Percentiles rank a stretch among this genome's conserved stretches.
phyloP scores from a whole-genome alignment of 73 alveolate species.

The Blepharisma japonicum region DNA sequence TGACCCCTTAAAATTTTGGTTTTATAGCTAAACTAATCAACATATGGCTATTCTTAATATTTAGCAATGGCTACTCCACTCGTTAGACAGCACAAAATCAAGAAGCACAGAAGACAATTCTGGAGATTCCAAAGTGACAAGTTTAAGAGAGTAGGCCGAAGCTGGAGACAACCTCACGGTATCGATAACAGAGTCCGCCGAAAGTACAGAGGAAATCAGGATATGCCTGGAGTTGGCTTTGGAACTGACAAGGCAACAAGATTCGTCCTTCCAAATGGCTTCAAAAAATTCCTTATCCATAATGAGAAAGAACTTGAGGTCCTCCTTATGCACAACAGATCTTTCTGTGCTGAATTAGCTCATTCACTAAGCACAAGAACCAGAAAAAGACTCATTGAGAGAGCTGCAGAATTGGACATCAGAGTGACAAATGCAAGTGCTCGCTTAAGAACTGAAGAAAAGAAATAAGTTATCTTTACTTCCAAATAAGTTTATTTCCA shows the following conservation, averaged over 20 bases:
- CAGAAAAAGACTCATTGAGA: slow-evolving; percentile 84
- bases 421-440: slow-evolving; percentile 92
- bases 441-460: slow-evolving; percentile 75
- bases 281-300: slow-evolving; percentile 89
- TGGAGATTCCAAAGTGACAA: slow-evolving; percentile 71
- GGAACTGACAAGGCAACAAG: slow-evolving; percentile 93
- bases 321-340: slow-evolving; percentile 97
- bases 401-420: slow-evolving; percentile 94
- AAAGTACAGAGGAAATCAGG: slow-evolving; percentile 92
- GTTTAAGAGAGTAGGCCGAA: slow-evolving; percentile 56
- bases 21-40: too few species aligned
- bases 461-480: slow-evolving; percentile 25
- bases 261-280: slow-evolving; percentile 84
- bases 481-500: too few species aligned
- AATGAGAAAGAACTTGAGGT: slow-evolving; percentile 90
- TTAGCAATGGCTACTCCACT: too few species aligned
- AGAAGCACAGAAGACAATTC: slow-evolving; percentile 25
- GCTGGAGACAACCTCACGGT: slow-evolving; percentile 99
- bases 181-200: slow-evolving; percentile 97
- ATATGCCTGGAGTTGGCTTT: slow-evolving; percentile 91
- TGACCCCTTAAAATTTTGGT: too few species aligned
- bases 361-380: slow-evolving; percentile 83
- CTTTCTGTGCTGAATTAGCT: slow-evolving; percentile 95
- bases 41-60: too few species aligned
- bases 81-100: too few species aligned